phyloP scores from a whole-genome alignment of 352 stramenopile genomes.

The Phytophthora melonis region DNA sequence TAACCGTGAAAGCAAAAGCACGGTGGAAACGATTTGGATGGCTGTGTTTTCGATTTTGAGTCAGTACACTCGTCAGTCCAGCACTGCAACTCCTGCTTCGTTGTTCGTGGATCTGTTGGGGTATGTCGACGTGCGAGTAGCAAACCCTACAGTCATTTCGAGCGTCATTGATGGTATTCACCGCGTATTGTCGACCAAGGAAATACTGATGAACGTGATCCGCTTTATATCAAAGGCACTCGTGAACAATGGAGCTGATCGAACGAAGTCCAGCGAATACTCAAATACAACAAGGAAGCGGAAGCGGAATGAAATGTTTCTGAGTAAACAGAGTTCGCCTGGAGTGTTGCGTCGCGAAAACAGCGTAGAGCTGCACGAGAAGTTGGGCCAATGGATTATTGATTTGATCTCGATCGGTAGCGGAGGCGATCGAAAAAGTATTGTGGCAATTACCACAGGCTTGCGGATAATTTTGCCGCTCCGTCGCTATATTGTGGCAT shows the following conservation, averaged over 20 bases:
- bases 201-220: constrained; percentile 38
- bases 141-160: constrained; percentile 20
- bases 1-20: constrained; percentile 19
- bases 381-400: constrained; percentile 52
- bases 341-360: constrained; percentile 16
- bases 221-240: constrained; percentile 37
- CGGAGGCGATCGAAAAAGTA: constrained; percentile 38
- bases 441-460: constrained; percentile 41
- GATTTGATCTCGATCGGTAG: constrained; percentile 51
- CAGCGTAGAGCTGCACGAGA: constrained; percentile 36
- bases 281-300: constrained; percentile 29
- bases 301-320: constrained; percentile 33
- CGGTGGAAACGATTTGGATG: constrained; percentile 35
- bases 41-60: constrained; percentile 37
- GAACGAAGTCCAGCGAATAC: constrained; percentile 17
- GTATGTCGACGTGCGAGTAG: constrained; percentile 28
- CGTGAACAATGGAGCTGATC: constrained; percentile 7
- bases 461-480: constrained; percentile 63
- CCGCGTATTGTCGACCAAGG: constrained; percentile 30
- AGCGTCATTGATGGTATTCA: constrained; percentile 38
- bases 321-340: neutral
- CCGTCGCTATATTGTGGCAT: constrained; percentile 48
- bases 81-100: constrained; percentile 23
- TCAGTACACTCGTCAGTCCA: constrained; percentile 35
- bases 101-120: constrained; percentile 43